These are phyloP conservation scores for Diplosphaera chodatii DNA, from an alignment of 139 green algal genomes.

Conservation along the genomic window DNA sequence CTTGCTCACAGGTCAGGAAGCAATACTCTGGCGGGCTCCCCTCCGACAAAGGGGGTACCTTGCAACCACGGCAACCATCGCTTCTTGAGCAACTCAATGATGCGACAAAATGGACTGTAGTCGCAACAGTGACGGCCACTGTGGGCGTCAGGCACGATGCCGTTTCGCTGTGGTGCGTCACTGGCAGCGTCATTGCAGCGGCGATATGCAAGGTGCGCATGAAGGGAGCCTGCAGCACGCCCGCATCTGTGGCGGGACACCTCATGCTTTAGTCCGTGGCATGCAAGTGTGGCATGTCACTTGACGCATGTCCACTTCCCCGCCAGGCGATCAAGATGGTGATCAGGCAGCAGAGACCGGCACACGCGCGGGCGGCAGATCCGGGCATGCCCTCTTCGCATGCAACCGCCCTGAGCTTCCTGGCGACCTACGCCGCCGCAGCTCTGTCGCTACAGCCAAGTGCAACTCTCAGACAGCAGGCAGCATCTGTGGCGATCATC, in stretches of 20 bases:
- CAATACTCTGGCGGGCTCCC: too few species aligned
- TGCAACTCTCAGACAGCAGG: background rate
- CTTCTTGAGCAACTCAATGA: slow-evolving; percentile 23
- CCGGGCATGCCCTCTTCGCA: slow-evolving; percentile 68
- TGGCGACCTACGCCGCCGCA: slow-evolving; percentile 45
- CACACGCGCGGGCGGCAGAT: slow-evolving; percentile 50
- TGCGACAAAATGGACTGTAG: slow-evolving; percentile 69
- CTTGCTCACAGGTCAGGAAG: too few species aligned
- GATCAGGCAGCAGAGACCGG: slow-evolving; percentile 63
- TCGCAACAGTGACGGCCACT: slow-evolving; percentile 27
- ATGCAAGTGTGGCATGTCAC: background rate
- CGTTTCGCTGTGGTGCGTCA: slow-evolving; percentile 46
- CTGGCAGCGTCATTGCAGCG: slow-evolving; percentile 49
- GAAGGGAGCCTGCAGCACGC: too few species aligned
- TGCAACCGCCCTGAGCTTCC: slow-evolving; percentile 52
- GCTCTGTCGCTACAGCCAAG: background rate
- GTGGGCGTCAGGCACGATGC: slow-evolving; percentile 43
- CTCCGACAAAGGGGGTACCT: too few species aligned
- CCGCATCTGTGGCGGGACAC: too few species aligned
- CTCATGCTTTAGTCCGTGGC: too few species aligned
- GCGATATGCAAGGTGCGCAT: slow-evolving; percentile 49
- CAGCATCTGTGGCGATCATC: background rate
- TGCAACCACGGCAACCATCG: background rate
- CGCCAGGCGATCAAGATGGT: slow-evolving; percentile 54
- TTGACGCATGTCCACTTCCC: background rate